phyloP scores from a whole-genome alignment of 306 rosid species.

The Prunus fruticosa region DNA sequence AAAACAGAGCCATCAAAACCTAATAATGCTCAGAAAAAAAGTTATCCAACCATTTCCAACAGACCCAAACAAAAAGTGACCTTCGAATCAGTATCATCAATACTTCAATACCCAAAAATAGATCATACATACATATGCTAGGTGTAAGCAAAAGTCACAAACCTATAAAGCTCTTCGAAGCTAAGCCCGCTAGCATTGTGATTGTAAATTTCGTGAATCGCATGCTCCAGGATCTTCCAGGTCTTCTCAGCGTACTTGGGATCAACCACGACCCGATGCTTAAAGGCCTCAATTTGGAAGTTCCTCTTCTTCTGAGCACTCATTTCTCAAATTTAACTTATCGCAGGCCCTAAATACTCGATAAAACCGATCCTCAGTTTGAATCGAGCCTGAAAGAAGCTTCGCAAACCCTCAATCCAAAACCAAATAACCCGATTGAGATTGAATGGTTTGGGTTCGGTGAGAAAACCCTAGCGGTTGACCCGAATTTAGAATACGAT shows the following conservation, averaged over 20 bases:
- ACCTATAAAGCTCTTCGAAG: slow-evolving; percentile 97
- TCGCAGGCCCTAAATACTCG: slow-evolving; percentile 1
- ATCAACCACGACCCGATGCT: slow-evolving; percentile 92
- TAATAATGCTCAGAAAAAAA: background rate
- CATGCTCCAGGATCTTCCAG: slow-evolving; percentile 87
- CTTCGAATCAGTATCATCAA: background rate
- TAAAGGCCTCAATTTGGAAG: slow-evolving; percentile 94
- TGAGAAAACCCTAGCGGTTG: background rate
- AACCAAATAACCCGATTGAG: background rate
- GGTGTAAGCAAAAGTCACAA: slow-evolving; percentile 11
- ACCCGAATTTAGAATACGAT: background rate
- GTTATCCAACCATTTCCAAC: background rate
- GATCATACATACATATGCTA: background rate
- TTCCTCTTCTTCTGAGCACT: slow-evolving; percentile 89
- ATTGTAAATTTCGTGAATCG: slow-evolving; percentile 83
- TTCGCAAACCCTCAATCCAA: background rate
- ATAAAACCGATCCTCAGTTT: background rate
- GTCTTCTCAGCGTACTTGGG: slow-evolving; percentile 93
- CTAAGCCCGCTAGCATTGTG: slow-evolving; percentile 97
- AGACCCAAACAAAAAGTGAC: background rate
- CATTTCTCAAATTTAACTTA: slow-evolving; percentile 30
- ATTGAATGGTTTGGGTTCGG: background rate
- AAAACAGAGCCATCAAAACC: background rate
- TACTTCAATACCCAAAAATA: background rate
- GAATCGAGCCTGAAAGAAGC: background rate